Conservation (phyloP, 176 grass and related monocot species). For the Phyllostachys edulis region DNA sequence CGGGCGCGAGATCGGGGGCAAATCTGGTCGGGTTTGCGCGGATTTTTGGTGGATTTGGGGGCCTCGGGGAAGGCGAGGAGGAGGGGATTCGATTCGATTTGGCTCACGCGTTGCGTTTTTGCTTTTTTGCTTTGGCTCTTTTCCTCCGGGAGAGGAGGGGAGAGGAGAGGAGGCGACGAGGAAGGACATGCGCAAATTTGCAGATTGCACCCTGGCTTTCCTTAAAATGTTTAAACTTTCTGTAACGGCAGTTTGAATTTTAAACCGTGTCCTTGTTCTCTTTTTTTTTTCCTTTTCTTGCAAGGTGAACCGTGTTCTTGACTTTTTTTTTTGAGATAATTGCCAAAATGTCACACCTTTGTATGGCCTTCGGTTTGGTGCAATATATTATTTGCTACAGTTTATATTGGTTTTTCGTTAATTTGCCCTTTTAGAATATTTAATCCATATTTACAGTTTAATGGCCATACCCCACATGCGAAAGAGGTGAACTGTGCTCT, state of each 20-base stretch:
- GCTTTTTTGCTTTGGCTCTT: neutral
- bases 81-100: conserved; percentile 23
- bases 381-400: no score
- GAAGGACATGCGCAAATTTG: neutral
- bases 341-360: no score
- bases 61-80: neutral
- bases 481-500: no score
- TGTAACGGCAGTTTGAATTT: neutral
- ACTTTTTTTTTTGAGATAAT: no score
- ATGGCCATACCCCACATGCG: no score
- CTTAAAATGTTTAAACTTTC: neutral
- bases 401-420: no score
- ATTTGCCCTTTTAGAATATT: no score
- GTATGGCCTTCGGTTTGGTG: no score
- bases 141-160: neutral
- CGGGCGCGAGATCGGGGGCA: conserved; percentile 29
- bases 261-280: neutral
- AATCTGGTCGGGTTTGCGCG: conserved; percentile 15
- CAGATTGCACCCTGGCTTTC: neutral
- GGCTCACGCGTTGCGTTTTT: conserved; percentile 18
- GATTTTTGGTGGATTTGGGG: neutral
- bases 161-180: neutral
- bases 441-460: no score
- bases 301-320: neutral
- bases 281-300: neutral